These are phyloP conservation scores for Blastobotrys peoriensis DNA, from an alignment of 805 yeast species.

Conservation along the genomic window DNA sequence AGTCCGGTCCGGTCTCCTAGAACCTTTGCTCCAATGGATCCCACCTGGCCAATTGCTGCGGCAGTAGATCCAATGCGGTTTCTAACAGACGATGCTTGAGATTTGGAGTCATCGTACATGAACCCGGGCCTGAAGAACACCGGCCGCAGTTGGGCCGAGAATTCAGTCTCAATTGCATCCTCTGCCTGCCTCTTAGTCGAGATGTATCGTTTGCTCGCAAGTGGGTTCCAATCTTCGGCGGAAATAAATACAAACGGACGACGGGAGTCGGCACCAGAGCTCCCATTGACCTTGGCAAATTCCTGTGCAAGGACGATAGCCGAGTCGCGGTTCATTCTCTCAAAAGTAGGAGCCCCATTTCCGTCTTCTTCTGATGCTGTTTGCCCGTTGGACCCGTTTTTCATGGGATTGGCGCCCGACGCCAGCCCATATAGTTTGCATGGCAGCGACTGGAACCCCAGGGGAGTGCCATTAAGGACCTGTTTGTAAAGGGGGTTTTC, in stretches of 20 bases:
- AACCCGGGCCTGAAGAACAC: conserved; percentile 76
- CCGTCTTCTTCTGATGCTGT: background rate
- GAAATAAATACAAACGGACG: conserved; percentile 65
- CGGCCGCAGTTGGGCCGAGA: conserved; percentile 47
- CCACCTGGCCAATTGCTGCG: conserved; percentile 4
- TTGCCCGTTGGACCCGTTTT: conserved; percentile 11
- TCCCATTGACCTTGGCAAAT: conserved; percentile 30
- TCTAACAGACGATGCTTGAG: background rate
- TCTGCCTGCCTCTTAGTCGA: conserved; percentile 77
- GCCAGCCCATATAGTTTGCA: background rate
- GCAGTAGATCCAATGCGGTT: background rate
- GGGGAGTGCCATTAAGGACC: conserved; percentile 21
- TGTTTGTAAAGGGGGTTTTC: conserved; percentile 65
- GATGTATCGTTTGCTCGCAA: conserved; percentile 66
- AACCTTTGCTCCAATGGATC: conserved; percentile 2
- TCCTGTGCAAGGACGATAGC: conserved; percentile 60
- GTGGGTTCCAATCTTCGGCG: conserved; percentile 67
- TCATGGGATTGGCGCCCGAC: conserved; percentile 55
- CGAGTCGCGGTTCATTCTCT: conserved; percentile 60
- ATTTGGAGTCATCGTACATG: conserved; percentile 53
- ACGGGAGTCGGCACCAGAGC: conserved; percentile 4
- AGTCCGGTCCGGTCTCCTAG: conserved; percentile 23
- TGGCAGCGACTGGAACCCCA: background rate
- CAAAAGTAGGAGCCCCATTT: conserved; percentile 42
- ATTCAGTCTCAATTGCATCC: conserved; percentile 35